A percentile compares a stretch with the other conserved stretches of the same genome.
Evolutionary conservation across 352 stramenopile genomes (phyloP).

Genomic region (Phytopythium mirpurense): DNA sequence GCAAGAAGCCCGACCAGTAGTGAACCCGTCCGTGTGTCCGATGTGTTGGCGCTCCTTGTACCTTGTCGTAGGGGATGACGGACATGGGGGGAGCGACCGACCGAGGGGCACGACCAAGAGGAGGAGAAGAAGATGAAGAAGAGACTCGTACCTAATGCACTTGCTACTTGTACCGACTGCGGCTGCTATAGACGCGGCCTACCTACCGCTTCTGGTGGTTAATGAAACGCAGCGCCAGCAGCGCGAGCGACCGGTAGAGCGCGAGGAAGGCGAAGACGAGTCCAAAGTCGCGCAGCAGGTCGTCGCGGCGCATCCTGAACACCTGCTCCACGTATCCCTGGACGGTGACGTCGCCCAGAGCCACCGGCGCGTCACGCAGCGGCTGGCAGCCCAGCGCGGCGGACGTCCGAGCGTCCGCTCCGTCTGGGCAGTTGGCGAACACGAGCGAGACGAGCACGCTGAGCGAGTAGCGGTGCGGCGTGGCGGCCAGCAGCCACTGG

Average conservation of each 20-base stretch:
- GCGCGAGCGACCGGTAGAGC: constrained; percentile 10
- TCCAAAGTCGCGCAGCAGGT: constrained; percentile 3
- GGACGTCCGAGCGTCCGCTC: background rate
- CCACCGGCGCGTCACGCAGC: background rate
- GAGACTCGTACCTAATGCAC: background rate
- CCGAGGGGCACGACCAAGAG: background rate
- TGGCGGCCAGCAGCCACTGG: constrained; percentile 22
- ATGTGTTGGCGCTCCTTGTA: background rate
- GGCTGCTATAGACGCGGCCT: no score
- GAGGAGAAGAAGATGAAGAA: background rate
- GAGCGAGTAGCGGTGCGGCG: constrained; percentile 15
- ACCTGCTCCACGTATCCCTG: constrained; percentile 9
- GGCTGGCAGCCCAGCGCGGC: background rate
- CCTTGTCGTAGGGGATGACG: background rate
- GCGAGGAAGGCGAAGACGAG: constrained; percentile 3
- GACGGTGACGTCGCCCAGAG: background rate
- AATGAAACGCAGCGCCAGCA: constrained; percentile 19
- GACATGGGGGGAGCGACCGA: background rate
- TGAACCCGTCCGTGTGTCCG: background rate
- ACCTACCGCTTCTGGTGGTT: constrained; percentile 33
- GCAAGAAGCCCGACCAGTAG: constrained; percentile 8
- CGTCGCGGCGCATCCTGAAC: constrained; percentile 1
- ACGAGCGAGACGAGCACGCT: constrained; percentile 12
- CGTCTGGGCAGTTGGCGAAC: constrained; percentile 14
- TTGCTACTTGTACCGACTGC: no score